Percentiles rank a stretch among this genome's conserved stretches.
Evolutionary conservation across 257 asterid genomes (phyloP).

Genomic region (Eustoma russellianum): DNA sequence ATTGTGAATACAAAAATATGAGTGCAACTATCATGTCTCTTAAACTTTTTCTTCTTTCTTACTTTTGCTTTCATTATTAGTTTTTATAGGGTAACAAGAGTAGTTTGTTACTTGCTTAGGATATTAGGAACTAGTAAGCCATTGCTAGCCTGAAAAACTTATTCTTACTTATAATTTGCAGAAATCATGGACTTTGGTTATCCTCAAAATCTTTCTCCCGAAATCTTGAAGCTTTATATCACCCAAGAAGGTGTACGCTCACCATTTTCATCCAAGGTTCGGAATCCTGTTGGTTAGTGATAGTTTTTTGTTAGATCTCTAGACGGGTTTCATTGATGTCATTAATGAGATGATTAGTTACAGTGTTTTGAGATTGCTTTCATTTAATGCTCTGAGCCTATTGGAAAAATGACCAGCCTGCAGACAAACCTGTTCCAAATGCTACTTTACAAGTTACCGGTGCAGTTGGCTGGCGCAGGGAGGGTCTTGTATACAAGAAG

Average conservation of each 20-base stretch:
- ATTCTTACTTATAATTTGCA: constrained; percentile 23
- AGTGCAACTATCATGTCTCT: no score
- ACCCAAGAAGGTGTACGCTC: constrained; percentile 99
- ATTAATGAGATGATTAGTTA: no score
- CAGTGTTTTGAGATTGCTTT: neutral
- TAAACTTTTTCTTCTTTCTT: no score
- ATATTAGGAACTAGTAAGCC: no score
- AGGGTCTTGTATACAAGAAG: constrained; percentile 92
- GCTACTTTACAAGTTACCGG: constrained; percentile 99
- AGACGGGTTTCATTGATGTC: neutral
- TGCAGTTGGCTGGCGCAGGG: constrained; percentile 99
- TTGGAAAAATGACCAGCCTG: constrained; percentile 38
- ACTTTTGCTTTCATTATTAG: no score
- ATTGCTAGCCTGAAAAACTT: neutral
- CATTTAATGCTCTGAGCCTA: neutral
- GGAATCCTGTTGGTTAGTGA: constrained; percentile 14
- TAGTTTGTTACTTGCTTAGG: no score
- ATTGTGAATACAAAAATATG: no score
- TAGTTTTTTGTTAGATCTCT: neutral
- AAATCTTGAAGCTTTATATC: constrained; percentile 95
- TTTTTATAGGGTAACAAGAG: no score
- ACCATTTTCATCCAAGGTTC: constrained; percentile 95
- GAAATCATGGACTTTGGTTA: constrained; percentile 99
- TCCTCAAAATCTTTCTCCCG: constrained; percentile 98
- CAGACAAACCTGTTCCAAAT: constrained; percentile 92